Base-by-base conservation (phyloP, 345 rosid genomes). In the Pseudoturritis turrita region DNA sequence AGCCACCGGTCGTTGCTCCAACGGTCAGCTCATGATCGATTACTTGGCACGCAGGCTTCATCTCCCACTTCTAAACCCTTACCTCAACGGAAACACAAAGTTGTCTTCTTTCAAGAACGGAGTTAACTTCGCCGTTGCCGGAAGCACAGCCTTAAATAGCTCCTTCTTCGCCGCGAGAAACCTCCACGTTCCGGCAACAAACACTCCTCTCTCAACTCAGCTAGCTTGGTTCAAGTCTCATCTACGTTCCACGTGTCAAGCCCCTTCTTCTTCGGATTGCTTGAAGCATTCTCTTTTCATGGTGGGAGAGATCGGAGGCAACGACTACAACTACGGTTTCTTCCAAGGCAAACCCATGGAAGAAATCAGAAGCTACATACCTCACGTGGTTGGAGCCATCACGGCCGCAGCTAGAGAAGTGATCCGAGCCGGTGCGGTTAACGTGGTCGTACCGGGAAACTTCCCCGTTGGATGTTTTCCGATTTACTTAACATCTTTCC, bases 231-330 rank as follows among this genome's bases (percentile, higher is more conserved):
- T 78, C 76, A 66, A 28, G 36, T n/a, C 65, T 29, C 79, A 75
- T 62, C 39, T 73, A 56, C 41, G 35, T 22, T 62, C 75, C 50
- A 62, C 52, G 53, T 47, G 65, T 45, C 62, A 28, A 1, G 5
- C 29, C 17, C 47, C 66, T 33, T 73, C 77, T 8, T 36, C 73
- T 46, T 17, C 2, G 0, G 44, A 68, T 31, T 72, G 77, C 35
- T 77, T 76, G 63, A 66, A 66, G 18, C 57, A 55, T 0, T 58
- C 79, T 9, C 79, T 77, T 10, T 44, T 82, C 65, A 62, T 79
- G 65, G 72, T 77, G 4, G 82, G 81, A 0, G 82, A 74, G 62
- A 82, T 82, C 10, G 85, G 83, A 65, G 77, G 72, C 8, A 82
- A 77, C 49, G 81, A 77, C 68, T 77, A 73, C 62, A 77, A 37